Evolutionary conservation across 2,329 filamentous ascomycete species (phyloP).

Genomic region (Talaromyces verruculosus): DNA sequence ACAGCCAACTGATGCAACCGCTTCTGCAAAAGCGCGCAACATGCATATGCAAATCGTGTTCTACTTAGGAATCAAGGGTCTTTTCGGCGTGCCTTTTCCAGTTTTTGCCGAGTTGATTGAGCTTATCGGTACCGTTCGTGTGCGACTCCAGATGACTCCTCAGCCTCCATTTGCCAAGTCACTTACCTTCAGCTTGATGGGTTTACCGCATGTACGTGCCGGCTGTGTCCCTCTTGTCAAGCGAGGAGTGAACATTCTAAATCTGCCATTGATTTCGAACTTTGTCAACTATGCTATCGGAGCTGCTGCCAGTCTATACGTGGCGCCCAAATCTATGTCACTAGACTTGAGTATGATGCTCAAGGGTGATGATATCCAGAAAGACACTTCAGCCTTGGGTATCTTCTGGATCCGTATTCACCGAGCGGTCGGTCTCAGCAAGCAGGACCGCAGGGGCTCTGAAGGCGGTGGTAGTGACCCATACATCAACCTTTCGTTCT

Average conservation of each 20-base stretch:
- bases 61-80: constrained; percentile 83
- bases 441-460: constrained; percentile 81
- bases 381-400: constrained; percentile 78
- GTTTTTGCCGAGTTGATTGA: constrained; percentile 88
- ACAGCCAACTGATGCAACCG: constrained; percentile 66
- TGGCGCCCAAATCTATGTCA: constrained; percentile 91
- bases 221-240: constrained; percentile 92
- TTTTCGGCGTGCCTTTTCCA: constrained; percentile 84
- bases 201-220: constrained; percentile 82
- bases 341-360: constrained; percentile 88
- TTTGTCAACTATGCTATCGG: constrained; percentile 96
- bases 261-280: constrained; percentile 87
- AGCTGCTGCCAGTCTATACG: constrained; percentile 83
- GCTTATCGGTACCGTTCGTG: constrained; percentile 81
- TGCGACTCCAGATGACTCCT: constrained; percentile 81
- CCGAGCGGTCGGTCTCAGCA: constrained; percentile 81
- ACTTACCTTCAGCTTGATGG: constrained; percentile 91
- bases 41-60: constrained; percentile 98
- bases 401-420: constrained; percentile 93
- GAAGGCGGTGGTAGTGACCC: constrained; percentile 87
- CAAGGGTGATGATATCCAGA: constrained; percentile 86
- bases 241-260: constrained; percentile 84
- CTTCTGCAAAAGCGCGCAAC: constrained; percentile 81
- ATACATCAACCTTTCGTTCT: constrained; percentile 92
- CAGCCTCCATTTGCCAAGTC: constrained; percentile 91